Evolutionary conservation across 352 stramenopile species (phyloP), one percentile per base, ranked within the genome.

Genomic region (Phytopythium ostracodes): DNA sequence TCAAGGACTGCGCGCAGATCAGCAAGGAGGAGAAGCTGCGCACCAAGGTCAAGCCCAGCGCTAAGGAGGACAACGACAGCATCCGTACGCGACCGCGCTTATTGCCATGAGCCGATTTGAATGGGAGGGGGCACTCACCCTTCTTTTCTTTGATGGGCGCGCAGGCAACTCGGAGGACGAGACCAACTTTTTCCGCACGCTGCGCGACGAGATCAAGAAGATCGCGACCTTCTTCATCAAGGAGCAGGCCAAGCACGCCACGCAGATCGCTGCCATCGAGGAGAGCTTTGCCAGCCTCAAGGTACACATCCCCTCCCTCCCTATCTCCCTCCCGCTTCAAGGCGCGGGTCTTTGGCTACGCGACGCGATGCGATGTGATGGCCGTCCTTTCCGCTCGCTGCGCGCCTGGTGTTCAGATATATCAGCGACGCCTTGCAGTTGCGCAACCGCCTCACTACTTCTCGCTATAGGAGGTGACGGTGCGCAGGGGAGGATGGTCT

Each of bases 1-100:
- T 96, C 70, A 96, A 96, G 64, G 87, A 94, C 73, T 96, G 87
- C 66, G 87, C 84, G 49, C 83, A 94, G 73, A 87, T 96, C 60
- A 79, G 85, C 47, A 93, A 89, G 46, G 84, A 96, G 61, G 85
- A 94, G 62, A 93, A 94, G 64, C 75, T 94, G 52, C 77, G 90
- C 54, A 81, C 81, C 59, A 76, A 87, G 50, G 87, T 91, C 65
- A 89, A 91, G 53, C 83, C 81, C 15, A 76, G 70, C 27, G 79
- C 82, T 43, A 91, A 93, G 57, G 76, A 83, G 61, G 84, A 94
- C 72, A 96, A 93, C 67, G 87, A 96, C 68, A 91, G 80, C 70
- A 96, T 94, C 60, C 83, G 86, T 92, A 72, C 69, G 81, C 85
- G 29, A 2, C 0, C 35, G 7, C 22, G 29, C 11, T 4, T 4